These are phyloP conservation scores for Aspergillus bridgeri DNA, from an alignment of 495 filamentous ascomycete genomes.

Conservation along the genomic window DNA sequence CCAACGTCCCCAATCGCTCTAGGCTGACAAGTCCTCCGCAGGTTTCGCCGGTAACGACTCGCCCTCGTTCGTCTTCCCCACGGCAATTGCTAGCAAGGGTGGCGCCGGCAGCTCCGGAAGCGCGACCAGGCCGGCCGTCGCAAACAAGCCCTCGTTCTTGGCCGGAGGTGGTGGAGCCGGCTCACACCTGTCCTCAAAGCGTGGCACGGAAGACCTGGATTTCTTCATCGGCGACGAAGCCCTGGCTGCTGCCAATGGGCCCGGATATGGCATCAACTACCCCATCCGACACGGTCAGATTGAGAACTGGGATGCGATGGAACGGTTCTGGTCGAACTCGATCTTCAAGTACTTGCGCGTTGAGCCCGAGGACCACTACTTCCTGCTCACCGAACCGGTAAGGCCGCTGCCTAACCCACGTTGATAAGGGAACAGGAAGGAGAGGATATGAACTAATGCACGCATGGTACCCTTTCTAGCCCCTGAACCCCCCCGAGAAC, in stretches of 20 bases:
- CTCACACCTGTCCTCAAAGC: conserved; percentile 83
- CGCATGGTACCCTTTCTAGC: conserved; percentile 46
- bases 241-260: conserved; percentile 74
- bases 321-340: conserved; percentile 98
- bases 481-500: conserved; percentile 96
- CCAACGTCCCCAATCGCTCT: conserved; percentile 13
- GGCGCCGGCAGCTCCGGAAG: conserved; percentile 63
- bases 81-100: conserved; percentile 94
- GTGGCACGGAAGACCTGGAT: conserved; percentile 95
- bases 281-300: conserved; percentile 97
- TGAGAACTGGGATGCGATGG: conserved; percentile 99
- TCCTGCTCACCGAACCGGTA: conserved; percentile 95
- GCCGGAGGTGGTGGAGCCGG: conserved; percentile 80
- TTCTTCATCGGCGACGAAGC: conserved; percentile 99
- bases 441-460: conserved; percentile 13
- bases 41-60: conserved; percentile 99
- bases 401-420: conserved; percentile 20
- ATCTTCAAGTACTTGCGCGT: conserved; percentile 99
- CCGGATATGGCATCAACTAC: conserved; percentile 94
- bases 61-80: conserved; percentile 98
- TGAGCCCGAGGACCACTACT: conserved; percentile 97
- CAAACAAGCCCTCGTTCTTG: conserved; percentile 90
- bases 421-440: neutral
- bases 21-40: conserved; percentile 40
- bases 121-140: conserved; percentile 83